Conservation (phyloP, 2,329 filamentous ascomycete genomes). For the Aspergillus sp. region DNA sequence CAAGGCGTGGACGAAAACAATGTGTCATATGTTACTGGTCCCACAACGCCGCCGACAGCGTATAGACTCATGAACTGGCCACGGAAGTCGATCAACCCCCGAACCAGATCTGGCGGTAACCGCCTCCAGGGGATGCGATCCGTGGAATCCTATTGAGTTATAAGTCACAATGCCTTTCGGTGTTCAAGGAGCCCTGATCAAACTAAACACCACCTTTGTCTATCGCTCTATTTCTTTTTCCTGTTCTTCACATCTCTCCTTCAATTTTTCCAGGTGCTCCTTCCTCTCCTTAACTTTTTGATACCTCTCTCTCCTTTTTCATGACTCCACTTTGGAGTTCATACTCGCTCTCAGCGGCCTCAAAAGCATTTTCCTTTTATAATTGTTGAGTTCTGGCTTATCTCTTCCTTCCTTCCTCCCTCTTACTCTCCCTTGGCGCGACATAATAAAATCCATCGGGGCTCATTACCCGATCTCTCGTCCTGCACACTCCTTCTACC, state of each 20-base stretch:
- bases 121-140: conserved; percentile 9
- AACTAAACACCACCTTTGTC: background rate
- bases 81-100: conserved; percentile 15
- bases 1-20: conserved; percentile 36
- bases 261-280: background rate
- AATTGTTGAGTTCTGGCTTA: background rate
- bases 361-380: background rate
- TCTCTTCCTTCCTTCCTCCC: background rate
- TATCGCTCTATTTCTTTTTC: background rate
- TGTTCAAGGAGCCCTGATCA: background rate
- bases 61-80: conserved; percentile 35
- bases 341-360: background rate
- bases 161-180: background rate
- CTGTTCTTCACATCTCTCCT: background rate
- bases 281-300: background rate
- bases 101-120: background rate
- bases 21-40: conserved; percentile 31
- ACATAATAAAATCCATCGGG: background rate
- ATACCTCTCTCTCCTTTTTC: background rate
- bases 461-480: background rate
- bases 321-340: background rate
- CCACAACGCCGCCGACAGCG: conserved; percentile 24
- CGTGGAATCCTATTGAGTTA: conserved; percentile 26
- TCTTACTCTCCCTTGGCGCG: background rate
- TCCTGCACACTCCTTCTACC: background rate